These are phyloP conservation scores for Trametes punicea DNA, from an alignment of 768 basidiomycete genomes.

Conservation along the genomic window DNA sequence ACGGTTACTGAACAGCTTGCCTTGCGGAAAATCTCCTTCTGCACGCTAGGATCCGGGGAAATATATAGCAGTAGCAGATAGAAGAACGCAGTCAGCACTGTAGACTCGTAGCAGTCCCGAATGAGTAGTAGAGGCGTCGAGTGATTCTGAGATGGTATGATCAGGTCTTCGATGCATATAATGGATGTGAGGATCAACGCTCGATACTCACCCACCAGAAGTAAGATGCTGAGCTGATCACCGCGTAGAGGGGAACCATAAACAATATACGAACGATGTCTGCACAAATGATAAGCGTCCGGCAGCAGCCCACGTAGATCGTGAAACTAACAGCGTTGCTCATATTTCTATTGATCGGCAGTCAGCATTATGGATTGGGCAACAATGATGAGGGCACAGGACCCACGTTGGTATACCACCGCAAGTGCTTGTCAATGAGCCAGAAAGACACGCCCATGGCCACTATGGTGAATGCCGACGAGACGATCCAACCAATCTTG, in stretches of 20 bases:
- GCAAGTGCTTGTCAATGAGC: conserved; percentile 71
- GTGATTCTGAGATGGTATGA: conserved; percentile 43
- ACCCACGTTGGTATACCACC: conserved; percentile 67
- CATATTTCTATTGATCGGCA: conserved; percentile 48
- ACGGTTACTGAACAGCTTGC: conserved; percentile 3
- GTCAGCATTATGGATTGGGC: too few relatives aligned
- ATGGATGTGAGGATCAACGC: neutral
- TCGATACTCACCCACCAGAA: conserved; percentile 57
- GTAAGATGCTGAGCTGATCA: conserved; percentile 65
- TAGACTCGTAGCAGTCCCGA: conserved; percentile 74
- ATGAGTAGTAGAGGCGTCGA: conserved; percentile 66
- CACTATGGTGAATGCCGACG: conserved; percentile 54
- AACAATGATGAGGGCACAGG: too few relatives aligned
- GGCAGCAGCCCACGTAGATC: neutral
- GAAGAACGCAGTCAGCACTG: conserved; percentile 75
- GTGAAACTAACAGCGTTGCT: conserved; percentile 56
- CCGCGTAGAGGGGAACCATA: conserved; percentile 75
- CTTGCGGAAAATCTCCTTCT: conserved; percentile 57
- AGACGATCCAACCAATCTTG: conserved; percentile 68
- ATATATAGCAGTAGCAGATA: conserved; percentile 72
- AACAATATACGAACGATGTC: conserved; percentile 73
- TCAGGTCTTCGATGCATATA: neutral
- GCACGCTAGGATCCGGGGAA: conserved; percentile 58
- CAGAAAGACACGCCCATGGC: conserved; percentile 61
- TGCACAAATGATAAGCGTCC: conserved; percentile 23